Evolutionary conservation across 176 grass and related monocot genomes (phyloP), one percentile per base, ranked within the genome.

Genomic region (Themeda triandra): DNA sequence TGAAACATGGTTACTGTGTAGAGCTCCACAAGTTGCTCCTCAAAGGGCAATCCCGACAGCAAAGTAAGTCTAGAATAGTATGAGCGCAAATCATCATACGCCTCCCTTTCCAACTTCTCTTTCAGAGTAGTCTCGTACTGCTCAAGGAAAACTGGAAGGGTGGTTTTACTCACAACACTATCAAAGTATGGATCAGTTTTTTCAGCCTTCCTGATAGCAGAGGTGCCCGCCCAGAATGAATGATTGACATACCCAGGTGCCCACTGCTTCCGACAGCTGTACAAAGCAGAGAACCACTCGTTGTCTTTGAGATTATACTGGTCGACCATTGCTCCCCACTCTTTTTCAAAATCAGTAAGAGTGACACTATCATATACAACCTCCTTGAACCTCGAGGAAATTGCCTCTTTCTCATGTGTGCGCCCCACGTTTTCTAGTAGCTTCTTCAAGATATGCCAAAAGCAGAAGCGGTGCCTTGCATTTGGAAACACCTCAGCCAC

Each of bases 1-100:
- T 94, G 92, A 69, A 94, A 94, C 87, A 97, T 94, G 53, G 90
- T 93, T 70, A 97, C 86, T 7, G 94, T 94, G 66, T 97, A 97
- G 48, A 94, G 82, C 77, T 97, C 88, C 39, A 89, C 76, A 71
- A 97, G 92, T 82, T 97, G 94, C 79, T 97, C 89, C 72, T 97
- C 94, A 72, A 97, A 94, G 78, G 86, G 89, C 62, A 97, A 86
- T 83, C 92, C 92, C 29, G 94, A 97, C 39, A 97, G 39, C 48
- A 90, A 86, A 75, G 90, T 91, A 23, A 91, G 94, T 63, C 94
- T 94, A 75, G 90, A 91, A 84, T 97, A 91, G 78, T 92, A 94
- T 12, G 94, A 97, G 21, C 92, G 92, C 77, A 97, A 82, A 94
- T 97, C 94, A 80, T 97, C 94, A 10, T 94, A 94, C n/a, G 89